Percentiles rank a stretch among this genome's conserved stretches.
Evolutionary conservation across 108 stramenopile species (phyloP).

Genomic region (Nitzschia sp.): DNA sequence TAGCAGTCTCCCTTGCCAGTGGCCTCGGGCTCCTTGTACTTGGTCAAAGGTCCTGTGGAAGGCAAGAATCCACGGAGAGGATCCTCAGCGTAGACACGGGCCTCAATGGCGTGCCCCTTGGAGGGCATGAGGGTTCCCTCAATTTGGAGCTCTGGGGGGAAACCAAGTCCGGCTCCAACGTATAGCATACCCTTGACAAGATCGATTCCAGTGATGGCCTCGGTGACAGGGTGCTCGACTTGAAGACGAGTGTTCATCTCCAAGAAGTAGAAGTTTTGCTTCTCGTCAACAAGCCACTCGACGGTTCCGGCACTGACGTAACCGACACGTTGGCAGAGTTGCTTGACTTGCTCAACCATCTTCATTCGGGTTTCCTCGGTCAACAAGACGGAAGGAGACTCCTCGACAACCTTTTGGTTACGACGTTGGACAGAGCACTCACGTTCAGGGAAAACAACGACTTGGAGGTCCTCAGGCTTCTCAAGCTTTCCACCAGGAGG

Average conservation of each 20-base stretch:
- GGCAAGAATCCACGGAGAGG: constrained; percentile 93
- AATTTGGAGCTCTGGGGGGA: constrained; percentile 55
- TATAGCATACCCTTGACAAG: constrained; percentile 91
- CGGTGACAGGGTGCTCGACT: constrained; percentile 96
- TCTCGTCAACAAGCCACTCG: constrained; percentile 90
- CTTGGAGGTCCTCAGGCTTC: constrained; percentile 38
- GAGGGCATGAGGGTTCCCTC: constrained; percentile 41
- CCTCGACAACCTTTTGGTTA: constrained; percentile 97
- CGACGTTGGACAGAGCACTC: constrained; percentile 97
- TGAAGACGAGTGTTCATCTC: constrained; percentile 98
- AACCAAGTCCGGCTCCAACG: constrained; percentile 75
- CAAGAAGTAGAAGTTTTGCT: constrained; percentile 94
- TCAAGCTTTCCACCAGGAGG: constrained; percentile 25
- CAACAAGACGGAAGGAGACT: constrained; percentile 88
- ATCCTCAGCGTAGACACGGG: constrained; percentile 97
- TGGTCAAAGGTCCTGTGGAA: constrained; percentile 74
- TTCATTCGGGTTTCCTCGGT: constrained; percentile 54
- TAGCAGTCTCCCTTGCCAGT: constrained; percentile 14
- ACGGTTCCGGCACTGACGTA: constrained; percentile 97
- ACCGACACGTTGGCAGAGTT: constrained; percentile 86
- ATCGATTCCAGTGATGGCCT: constrained; percentile 76
- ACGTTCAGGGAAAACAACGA: constrained; percentile 91
- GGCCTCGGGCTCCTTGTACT: constrained; percentile 60
- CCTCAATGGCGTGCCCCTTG: constrained; percentile 80
- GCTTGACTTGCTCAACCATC: constrained; percentile 64